Percentiles rank a stretch among this genome's conserved stretches.
Evolutionary conservation across 768 basidiomycete genomes (phyloP).

Genomic region (Ramaria sp.): DNA sequence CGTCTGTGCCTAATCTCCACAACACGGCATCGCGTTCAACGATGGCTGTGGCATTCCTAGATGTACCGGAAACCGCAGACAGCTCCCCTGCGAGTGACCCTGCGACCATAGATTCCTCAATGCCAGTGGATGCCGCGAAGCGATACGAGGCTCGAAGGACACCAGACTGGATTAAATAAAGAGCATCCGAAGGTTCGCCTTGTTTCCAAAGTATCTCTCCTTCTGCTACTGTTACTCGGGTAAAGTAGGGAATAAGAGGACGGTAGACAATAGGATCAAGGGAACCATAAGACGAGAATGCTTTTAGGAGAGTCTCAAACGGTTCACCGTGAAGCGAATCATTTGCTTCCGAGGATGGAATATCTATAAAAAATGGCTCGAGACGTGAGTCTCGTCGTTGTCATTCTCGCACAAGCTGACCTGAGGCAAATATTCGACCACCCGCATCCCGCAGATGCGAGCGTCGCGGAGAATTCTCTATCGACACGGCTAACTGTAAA

Average conservation of each 20-base stretch:
- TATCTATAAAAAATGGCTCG: neutral
- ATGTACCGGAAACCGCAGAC: conserved; percentile 66
- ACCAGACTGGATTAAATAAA: conserved; percentile 86
- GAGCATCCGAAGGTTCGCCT: conserved; percentile 65
- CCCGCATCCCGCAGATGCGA: conserved; percentile 64
- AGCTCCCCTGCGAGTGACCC: conserved; percentile 91
- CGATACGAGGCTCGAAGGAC: conserved; percentile 74
- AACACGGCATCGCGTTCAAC: conserved; percentile 70
- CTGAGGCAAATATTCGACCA: conserved; percentile 54
- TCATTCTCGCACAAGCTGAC: conserved; percentile 23
- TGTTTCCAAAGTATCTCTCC: conserved; percentile 66
- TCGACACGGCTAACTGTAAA: conserved; percentile 35
- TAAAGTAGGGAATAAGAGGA: conserved; percentile 63
- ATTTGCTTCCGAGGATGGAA: conserved; percentile 21
- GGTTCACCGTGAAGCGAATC: conserved; percentile 40
- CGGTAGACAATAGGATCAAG: conserved; percentile 46
- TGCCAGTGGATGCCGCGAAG: conserved; percentile 43
- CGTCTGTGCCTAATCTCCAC: conserved; percentile 65
- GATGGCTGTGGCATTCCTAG: conserved; percentile 77
- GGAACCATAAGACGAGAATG: conserved; percentile 65
- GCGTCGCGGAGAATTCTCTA: conserved; percentile 55
- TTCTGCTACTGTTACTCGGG: conserved; percentile 43
- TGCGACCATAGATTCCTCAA: conserved; percentile 89
- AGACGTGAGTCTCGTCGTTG: neutral
- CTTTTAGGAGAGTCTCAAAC: conserved; percentile 61